Evolutionary conservation across 2,329 filamentous ascomycete species (phyloP).

Genomic region (Epichloe bromicola): DNA sequence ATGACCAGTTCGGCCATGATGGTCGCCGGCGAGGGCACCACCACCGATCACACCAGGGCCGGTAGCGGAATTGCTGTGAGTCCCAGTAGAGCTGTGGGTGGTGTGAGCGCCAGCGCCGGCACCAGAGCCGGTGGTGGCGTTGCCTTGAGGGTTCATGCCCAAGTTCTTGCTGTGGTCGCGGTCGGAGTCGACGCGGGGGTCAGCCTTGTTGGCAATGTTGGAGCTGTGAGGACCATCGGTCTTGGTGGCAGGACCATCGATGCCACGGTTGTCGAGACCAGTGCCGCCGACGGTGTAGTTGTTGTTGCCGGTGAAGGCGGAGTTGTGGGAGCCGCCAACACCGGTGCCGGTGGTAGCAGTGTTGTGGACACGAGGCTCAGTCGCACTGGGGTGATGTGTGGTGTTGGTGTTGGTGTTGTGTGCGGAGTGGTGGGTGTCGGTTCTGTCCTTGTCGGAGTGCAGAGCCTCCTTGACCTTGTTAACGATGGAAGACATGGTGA

Average conservation of each 20-base stretch:
- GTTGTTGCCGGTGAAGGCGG: constrained; percentile 25
- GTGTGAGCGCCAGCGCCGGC: constrained; percentile 2
- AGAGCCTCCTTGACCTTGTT: constrained; percentile 49
- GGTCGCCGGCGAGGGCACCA: constrained; percentile 3
- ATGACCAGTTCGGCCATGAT: constrained; percentile 7
- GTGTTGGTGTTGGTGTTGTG: neutral
- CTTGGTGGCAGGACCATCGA: constrained; percentile 14
- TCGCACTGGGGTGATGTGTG: constrained; percentile 24
- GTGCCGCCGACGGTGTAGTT: constrained; percentile 23
- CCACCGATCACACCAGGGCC: neutral
- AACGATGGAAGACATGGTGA: constrained; percentile 39
- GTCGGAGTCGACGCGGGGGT: constrained; percentile 45
- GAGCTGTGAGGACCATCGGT: constrained; percentile 34
- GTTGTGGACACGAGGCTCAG: constrained; percentile 33
- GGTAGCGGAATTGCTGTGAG: no score
- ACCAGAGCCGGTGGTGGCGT: constrained; percentile 4
- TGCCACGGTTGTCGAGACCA: constrained; percentile 6
- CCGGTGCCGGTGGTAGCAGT: constrained; percentile 8
- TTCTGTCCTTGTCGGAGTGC: constrained; percentile 26
- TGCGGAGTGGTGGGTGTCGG: constrained; percentile 3
- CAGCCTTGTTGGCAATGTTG: constrained; percentile 35
- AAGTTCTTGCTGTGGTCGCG: constrained; percentile 26
- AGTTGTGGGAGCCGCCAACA: constrained; percentile 10
- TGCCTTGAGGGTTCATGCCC: constrained; percentile 19
- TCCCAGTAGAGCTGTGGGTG: neutral